These are phyloP conservation scores for Halophytophthora batemanensis DNA, from an alignment of 352 stramenopile species.

Conservation along the genomic window DNA sequence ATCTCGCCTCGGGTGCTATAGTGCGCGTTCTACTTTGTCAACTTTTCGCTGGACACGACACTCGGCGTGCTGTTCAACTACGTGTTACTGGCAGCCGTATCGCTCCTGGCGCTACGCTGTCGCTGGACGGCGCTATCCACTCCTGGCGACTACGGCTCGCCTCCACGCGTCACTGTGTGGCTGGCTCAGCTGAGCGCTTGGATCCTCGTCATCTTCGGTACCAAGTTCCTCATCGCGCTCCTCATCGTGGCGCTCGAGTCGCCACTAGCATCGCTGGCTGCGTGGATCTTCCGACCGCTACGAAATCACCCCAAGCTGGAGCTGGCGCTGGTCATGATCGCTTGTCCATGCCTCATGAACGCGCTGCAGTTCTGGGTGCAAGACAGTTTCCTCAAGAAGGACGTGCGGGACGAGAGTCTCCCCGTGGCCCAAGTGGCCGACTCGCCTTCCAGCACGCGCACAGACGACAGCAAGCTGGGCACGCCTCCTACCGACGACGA, in stretches of 20 bases:
- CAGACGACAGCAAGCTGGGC: constrained; percentile 27
- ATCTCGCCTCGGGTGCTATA: constrained; percentile 21
- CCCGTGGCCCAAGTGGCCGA: constrained; percentile 37
- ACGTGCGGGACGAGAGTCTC: constrained; percentile 58
- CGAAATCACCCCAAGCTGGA: constrained; percentile 65
- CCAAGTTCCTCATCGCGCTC: constrained; percentile 76
- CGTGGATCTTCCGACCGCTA: constrained; percentile 71
- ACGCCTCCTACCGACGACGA: constrained; percentile 33
- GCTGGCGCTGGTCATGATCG: constrained; percentile 85
- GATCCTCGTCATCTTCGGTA: constrained; percentile 76
- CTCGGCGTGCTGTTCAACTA: constrained; percentile 86
- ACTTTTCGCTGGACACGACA: constrained; percentile 86
- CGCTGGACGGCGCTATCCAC: constrained; percentile 57
- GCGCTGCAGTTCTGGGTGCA: constrained; percentile 88
- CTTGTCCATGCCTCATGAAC: constrained; percentile 87
- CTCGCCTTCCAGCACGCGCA: constrained; percentile 20
- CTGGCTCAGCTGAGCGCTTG: constrained; percentile 73
- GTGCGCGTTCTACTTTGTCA: constrained; percentile 89
- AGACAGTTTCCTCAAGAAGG: constrained; percentile 89
- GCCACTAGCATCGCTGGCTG: constrained; percentile 53
- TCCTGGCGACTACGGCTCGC: constrained; percentile 79
- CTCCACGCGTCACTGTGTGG: constrained; percentile 62
- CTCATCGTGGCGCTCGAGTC: constrained; percentile 71
- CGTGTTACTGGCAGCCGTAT: constrained; percentile 59
- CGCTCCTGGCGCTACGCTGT: constrained; percentile 50